Conservation (phyloP, 2,329 filamentous ascomycete genomes). For the Teratosphaeria pseudoeucalypti region DNA sequence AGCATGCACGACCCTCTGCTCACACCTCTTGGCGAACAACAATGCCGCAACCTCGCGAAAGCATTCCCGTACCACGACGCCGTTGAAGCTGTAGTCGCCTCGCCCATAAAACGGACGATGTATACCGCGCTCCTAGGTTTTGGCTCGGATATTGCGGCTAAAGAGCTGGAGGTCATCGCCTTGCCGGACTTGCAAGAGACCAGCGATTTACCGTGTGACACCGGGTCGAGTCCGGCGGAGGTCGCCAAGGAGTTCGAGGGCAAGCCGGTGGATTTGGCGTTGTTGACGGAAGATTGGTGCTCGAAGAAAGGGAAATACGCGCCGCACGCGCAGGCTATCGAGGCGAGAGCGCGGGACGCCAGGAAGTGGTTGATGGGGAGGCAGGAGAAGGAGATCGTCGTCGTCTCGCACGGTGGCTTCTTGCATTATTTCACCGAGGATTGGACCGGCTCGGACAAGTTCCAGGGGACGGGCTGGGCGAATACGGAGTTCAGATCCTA, state of each 20-base stretch:
- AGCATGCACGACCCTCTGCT: constrained; percentile 65
- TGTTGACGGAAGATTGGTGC: constrained; percentile 58
- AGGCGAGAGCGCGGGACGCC: constrained; percentile 50
- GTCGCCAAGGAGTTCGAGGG: constrained; percentile 52
- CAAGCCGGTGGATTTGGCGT: constrained; percentile 51
- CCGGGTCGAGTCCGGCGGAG: constrained; percentile 48
- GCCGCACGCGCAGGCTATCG: constrained; percentile 42
- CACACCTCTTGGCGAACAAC: constrained; percentile 62
- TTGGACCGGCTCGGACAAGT: constrained; percentile 51
- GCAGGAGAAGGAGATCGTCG: constrained; percentile 56
- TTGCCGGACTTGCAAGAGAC: constrained; percentile 74
- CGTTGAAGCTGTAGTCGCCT: constrained; percentile 63
- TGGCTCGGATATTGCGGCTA: constrained; percentile 40
- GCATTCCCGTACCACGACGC: constrained; percentile 55
- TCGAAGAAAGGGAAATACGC: constrained; percentile 47
- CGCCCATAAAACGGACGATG: constrained; percentile 70
- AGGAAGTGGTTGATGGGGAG: constrained; percentile 46
- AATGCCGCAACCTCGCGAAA: constrained; percentile 56
- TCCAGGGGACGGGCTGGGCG: constrained; percentile 55
- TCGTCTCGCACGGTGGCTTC: constrained; percentile 76
- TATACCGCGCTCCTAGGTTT: constrained; percentile 67
- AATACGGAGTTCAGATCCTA: constrained; percentile 67
- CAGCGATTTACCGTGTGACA: constrained; percentile 63
- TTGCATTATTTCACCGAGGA: constrained; percentile 79
- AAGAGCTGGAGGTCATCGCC: constrained; percentile 47